Base-by-base conservation (phyloP, 495 filamentous ascomycete species). In the Aspergillus bertholletiae region DNA sequence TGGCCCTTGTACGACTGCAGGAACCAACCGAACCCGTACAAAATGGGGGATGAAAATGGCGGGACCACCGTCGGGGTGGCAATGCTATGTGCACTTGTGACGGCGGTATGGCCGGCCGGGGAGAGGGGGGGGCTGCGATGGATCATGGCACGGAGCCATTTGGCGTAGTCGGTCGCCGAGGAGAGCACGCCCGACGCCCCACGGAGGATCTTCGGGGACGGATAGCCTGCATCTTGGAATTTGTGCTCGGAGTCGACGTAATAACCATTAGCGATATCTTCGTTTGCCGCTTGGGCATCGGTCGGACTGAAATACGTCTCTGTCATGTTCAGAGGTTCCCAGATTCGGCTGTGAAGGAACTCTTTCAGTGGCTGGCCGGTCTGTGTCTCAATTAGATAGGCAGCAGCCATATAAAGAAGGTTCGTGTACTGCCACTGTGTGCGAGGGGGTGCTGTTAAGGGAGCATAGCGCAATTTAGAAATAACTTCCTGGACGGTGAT, bases 381-480 rank as follows among this genome's bases (percentile, higher is more conserved):
- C 11, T 48, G 37, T 26, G 43, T 32, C 5, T 66, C 57, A 11
- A 82, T 53, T 18, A 66, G 59, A 58, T 80, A 69, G 40, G 72
- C 56, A 1, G 72, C 67, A 6, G 69, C 64, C 51, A 74, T 69
- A 53, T 64, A 85, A 73, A 81, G 78, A 47, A 74, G 54, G 49
- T 84, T 84, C 62, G 72, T 78, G 52, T 84, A 85, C 37, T 76
- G 74, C 45, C 62, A 81, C 20, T 17, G 57, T 3, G 62, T 69
- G 2, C 81, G 68, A 15, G 73, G 69, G 48, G 73, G 68, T 13
- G 65, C 58, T 0, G 62, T 75, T 28, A 76, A 51, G 2, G 72
- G 73, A 21, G 81, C 56, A 59, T 79, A 52, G 7, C 76, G 59
- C 47, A 84, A 39, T 15, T 51, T 66, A 6, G 74, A 61, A 9